Conservation (phyloP, 108 stramenopile species). For the Bacterosira constricta region DNA sequence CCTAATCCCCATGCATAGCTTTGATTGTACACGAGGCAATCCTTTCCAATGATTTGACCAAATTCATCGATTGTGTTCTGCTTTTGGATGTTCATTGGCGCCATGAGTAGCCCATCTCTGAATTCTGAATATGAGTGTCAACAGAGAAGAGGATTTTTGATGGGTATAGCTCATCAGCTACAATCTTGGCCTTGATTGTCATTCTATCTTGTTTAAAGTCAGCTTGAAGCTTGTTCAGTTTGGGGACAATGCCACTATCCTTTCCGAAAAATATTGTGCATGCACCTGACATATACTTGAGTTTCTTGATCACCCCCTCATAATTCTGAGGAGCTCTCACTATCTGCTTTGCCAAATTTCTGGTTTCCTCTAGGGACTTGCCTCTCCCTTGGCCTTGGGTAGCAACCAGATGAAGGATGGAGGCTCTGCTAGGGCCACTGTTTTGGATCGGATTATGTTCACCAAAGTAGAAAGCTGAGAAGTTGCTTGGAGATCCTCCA, state of each 20-base stretch:
- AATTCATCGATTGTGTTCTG: conserved; percentile 9
- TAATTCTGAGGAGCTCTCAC: not conserved
- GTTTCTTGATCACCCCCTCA: not conserved
- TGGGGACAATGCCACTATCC: too few relatives aligned
- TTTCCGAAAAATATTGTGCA: not conserved
- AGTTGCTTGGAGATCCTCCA: not conserved
- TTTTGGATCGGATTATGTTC: not conserved
- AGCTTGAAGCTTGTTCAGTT: too few relatives aligned
- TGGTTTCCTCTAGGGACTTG: not conserved
- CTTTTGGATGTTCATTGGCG: not conserved
- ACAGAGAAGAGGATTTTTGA: too few relatives aligned
- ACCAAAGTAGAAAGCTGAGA: not conserved
- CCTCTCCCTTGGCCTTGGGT: conserved; percentile 2
- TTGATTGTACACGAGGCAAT: conserved; percentile 2
- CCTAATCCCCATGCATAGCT: conserved; percentile 1
- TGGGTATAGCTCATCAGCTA: too few relatives aligned
- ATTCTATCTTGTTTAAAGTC: too few relatives aligned
- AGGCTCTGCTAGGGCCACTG: too few relatives aligned
- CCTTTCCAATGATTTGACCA: conserved; percentile 1
- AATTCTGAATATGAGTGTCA: too few relatives aligned
- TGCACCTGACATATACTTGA: not conserved
- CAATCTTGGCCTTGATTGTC: too few relatives aligned
- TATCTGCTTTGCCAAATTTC: not conserved
- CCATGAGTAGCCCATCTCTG: too few relatives aligned
- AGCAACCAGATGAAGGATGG: not conserved